A percentile compares a stretch with the other conserved stretches of the same genome.
Conservation (phyloP, 495 filamentous ascomycete species). For the Hyaloscypha finlandica region DNA sequence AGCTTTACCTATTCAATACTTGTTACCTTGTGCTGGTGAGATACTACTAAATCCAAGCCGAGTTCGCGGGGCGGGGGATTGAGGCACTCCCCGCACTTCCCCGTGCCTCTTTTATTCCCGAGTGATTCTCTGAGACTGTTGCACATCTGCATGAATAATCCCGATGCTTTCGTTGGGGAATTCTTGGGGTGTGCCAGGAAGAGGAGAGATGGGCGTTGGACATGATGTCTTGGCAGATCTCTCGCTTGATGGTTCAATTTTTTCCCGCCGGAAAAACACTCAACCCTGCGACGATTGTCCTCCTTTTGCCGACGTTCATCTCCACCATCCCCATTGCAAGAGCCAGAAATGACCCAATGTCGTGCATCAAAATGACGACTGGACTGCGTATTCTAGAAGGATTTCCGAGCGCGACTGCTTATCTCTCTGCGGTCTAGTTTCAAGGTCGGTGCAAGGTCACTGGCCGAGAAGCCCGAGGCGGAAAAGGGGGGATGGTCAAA, state of each 20-base stretch:
- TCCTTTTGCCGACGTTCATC: not conserved
- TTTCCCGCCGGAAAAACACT: conserved; percentile 8
- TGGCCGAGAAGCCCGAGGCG: not conserved
- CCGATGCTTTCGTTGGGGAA: not conserved
- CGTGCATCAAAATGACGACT: not conserved
- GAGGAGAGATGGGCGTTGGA: not conserved
- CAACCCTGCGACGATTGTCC: not conserved
- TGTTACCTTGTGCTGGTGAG: too few relatives aligned
- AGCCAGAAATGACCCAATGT: conserved; percentile 2
- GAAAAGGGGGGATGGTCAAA: not conserved
- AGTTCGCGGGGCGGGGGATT: not conserved
- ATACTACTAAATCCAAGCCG: not conserved
- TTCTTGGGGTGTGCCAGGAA: not conserved
- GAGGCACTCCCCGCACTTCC: not conserved
- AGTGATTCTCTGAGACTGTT: not conserved
- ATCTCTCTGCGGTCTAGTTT: not conserved
- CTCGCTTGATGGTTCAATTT: not conserved
- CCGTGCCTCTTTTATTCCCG: not conserved
- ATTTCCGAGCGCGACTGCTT: not conserved
- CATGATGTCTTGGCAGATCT: too few relatives aligned
- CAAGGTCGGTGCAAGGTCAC: not conserved
- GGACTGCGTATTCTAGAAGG: conserved; percentile 1
- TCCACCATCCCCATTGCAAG: not conserved
- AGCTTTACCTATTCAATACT: too few relatives aligned
- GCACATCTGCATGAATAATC: not conserved